Conservation (phyloP, 2,329 filamentous ascomycete species). For the Balansia obtecta region DNA sequence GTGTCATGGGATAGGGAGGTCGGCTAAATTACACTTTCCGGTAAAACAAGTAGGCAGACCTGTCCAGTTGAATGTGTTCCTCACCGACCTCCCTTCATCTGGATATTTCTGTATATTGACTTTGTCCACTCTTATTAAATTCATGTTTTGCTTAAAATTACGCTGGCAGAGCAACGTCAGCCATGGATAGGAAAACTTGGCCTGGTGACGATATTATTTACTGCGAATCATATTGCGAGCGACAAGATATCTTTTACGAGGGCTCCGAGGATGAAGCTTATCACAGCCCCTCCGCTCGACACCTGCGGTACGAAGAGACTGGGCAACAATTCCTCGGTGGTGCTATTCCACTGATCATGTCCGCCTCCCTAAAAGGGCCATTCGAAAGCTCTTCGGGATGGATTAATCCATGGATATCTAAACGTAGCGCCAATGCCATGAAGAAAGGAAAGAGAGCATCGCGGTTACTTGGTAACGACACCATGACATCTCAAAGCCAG, state of each 20-base stretch:
- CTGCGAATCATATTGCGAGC: constrained; percentile 27
- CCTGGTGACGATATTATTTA: constrained; percentile 27
- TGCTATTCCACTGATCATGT: constrained; percentile 41
- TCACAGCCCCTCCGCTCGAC: constrained; percentile 30
- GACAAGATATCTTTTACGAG: constrained; percentile 37
- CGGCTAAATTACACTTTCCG: background rate
- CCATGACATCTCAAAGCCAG: background rate
- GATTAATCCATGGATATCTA: constrained; percentile 21
- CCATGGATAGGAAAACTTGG: constrained; percentile 9
- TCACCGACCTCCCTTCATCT: no score
- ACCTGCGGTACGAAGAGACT: constrained; percentile 44
- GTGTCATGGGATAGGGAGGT: background rate
- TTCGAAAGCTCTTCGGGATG: constrained; percentile 31
- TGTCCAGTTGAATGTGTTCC: no score
- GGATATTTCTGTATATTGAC: no score
- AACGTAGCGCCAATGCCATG: background rate
- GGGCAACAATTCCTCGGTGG: constrained; percentile 47
- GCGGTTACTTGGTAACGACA: background rate
- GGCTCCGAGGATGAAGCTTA: constrained; percentile 48
- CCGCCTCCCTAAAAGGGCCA: constrained; percentile 49
- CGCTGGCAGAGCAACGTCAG: background rate
- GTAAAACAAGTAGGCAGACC: no score
- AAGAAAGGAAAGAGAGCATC: background rate
- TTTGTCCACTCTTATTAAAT: background rate
- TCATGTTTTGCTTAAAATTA: background rate